phyloP scores from a whole-genome alignment of 2,329 filamentous ascomycete genomes.

The Monilinia polystroma region DNA sequence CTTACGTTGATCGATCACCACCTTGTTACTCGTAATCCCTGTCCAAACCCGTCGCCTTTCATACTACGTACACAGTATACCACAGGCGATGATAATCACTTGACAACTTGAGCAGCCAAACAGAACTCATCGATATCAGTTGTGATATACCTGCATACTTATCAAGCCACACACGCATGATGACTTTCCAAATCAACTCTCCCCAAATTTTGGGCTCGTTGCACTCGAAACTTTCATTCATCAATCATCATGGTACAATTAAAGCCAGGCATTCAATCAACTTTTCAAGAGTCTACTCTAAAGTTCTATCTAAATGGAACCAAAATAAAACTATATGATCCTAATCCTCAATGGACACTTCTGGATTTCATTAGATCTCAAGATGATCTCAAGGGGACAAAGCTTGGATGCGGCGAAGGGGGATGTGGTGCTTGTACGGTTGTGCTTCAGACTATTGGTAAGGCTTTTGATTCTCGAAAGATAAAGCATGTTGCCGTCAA shows the following conservation, averaged over 20 bases:
- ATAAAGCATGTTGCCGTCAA: constrained; percentile 96
- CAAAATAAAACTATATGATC: constrained; percentile 76
- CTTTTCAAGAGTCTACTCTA: constrained; percentile 52
- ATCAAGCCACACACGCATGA: constrained; percentile 1
- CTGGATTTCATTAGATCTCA: constrained; percentile 85
- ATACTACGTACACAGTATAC: neutral
- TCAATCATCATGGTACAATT: constrained; percentile 28
- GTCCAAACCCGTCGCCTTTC: neutral
- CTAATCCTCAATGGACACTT: constrained; percentile 86
- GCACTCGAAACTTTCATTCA: neutral
- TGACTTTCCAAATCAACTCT: neutral
- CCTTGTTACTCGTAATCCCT: neutral
- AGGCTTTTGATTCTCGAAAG: constrained; percentile 62
- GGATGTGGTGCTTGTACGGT: constrained; percentile 95
- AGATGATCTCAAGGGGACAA: constrained; percentile 81
- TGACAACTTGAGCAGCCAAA: neutral
- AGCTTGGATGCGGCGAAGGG: constrained; percentile 92
- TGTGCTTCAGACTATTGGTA: constrained; percentile 72
- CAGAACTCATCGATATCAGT: neutral
- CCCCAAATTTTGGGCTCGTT: neutral
- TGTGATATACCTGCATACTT: neutral
- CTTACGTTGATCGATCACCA: no score
- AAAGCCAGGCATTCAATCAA: constrained; percentile 28
- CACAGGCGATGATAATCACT: neutral
- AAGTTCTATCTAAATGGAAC: constrained; percentile 93